Evolutionary conservation across 371 early-diverging fungal genomes (phyloP).

Genomic region (Apophysomyces ossiformis): DNA sequence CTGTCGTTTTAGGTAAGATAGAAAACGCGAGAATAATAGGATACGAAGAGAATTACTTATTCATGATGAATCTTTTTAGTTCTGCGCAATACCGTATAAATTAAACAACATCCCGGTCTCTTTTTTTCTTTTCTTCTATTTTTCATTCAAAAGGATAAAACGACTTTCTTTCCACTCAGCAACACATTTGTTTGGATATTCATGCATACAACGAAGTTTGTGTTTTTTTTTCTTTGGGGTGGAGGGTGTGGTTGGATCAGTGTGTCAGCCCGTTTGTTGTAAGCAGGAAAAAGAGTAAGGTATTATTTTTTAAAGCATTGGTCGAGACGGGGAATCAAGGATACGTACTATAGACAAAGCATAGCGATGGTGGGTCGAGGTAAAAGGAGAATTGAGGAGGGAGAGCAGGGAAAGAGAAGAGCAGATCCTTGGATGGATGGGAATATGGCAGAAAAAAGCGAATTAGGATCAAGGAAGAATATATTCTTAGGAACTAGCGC

Average conservation of each 20-base stretch:
- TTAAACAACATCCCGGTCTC: not conserved
- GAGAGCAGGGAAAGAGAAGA: not conserved
- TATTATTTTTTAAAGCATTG: too few species aligned
- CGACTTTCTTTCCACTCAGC: not conserved
- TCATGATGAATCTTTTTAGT: conserved; percentile 16
- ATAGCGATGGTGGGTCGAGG: too few species aligned
- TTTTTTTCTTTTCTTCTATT: not conserved
- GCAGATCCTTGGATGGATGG: not conserved
- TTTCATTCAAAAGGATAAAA: not conserved
- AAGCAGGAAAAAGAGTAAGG: too few species aligned
- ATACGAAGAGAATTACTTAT: not conserved
- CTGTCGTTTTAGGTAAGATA: conserved; percentile 81
- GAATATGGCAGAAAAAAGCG: not conserved
- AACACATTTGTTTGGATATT: not conserved
- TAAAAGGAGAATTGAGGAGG: not conserved
- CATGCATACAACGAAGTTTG: too few species aligned
- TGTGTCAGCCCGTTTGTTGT: too few species aligned
- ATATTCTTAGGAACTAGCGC: not conserved
- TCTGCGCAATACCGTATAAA: conserved; percentile 33
- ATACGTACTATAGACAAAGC: too few species aligned
- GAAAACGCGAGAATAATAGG: not conserved
- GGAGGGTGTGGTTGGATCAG: too few species aligned
- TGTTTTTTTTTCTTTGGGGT: too few species aligned
- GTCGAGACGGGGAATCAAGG: too few species aligned
- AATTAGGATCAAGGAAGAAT: not conserved